A percentile compares a stretch with the other conserved stretches of the same genome.
These are phyloP conservation scores for Apiotrichum laibachii DNA, from an alignment of 1,284 basidiomycete species.

Conservation along the genomic window DNA sequence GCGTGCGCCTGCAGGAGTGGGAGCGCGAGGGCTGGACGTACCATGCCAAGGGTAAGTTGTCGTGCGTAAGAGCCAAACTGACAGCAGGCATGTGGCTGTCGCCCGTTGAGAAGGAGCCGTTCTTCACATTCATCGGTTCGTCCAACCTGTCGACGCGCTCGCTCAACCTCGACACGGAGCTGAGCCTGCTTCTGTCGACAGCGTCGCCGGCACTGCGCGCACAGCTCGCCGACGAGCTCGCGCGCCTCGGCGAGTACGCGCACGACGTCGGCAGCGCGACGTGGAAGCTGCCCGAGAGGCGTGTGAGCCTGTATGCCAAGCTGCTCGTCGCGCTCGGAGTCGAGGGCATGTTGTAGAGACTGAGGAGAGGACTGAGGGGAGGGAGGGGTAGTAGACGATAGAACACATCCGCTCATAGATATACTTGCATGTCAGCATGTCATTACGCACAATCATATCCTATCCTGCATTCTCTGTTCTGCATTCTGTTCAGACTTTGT, in stretches of 20 bases:
- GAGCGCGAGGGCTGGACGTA: constrained; percentile 92
- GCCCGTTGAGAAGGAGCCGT: constrained; percentile 51
- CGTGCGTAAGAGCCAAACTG: no score
- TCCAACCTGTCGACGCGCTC: constrained; percentile 94
- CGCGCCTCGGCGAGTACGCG: constrained; percentile 51
- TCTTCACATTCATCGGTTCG: constrained; percentile 86
- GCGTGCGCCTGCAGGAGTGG: constrained; percentile 82
- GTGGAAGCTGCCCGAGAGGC: constrained; percentile 58
- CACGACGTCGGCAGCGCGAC: constrained; percentile 53
- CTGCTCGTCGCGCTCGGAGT: constrained; percentile 58
- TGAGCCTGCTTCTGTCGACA: constrained; percentile 81
- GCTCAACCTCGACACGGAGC: constrained; percentile 84
- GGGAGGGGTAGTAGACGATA: background rate
- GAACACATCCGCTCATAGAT: no score
- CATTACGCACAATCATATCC: no score
- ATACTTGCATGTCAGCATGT: no score
- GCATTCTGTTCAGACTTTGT: no score
- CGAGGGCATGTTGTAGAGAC: constrained; percentile 47
- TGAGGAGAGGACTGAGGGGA: no score
- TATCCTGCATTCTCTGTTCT: no score
- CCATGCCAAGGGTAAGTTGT: constrained; percentile 84
- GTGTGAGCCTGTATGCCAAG: constrained; percentile 68
- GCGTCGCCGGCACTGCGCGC: constrained; percentile 54
- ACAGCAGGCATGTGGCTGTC: constrained; percentile 79
- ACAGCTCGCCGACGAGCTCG: constrained; percentile 54